Conservation (phyloP, 345 rosid genomes). For the Luvunga scandens region DNA sequence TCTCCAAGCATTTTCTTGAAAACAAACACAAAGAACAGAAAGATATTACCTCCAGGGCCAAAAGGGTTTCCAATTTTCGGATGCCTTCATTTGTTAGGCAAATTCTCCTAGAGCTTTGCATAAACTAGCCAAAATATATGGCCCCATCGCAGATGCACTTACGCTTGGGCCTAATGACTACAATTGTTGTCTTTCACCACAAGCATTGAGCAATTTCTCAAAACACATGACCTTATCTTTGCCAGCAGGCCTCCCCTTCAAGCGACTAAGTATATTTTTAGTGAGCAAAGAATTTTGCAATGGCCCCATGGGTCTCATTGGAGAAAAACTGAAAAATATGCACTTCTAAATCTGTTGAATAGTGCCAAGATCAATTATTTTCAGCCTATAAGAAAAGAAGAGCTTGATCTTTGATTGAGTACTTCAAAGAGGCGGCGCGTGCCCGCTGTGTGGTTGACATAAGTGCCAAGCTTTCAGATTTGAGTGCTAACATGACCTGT, state of each 20-base stretch:
- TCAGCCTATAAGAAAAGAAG: not conserved
- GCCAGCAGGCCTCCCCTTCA: slow-evolving; percentile 7
- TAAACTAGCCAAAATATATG: slow-evolving; percentile 10
- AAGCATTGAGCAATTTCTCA: slow-evolving; percentile 30
- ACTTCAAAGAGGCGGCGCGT: not conserved
- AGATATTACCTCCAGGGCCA: slow-evolving; percentile 32
- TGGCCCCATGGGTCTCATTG: slow-evolving; percentile 28
- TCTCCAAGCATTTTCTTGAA: not conserved
- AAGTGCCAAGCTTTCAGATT: not conserved
- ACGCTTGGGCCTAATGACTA: not conserved
- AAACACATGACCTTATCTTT: slow-evolving; percentile 31
- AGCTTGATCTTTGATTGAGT: not conserved
- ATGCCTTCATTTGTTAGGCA: not conserved
- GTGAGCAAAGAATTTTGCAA: slow-evolving; percentile 13
- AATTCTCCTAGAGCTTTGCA: not conserved
- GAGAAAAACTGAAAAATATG: slow-evolving; percentile 27
- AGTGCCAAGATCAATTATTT: slow-evolving; percentile 18
- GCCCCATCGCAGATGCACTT: slow-evolving; percentile 40
- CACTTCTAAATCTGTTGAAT: not conserved
- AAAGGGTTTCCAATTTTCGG: not conserved
- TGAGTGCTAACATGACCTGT: slow-evolving; percentile 29
- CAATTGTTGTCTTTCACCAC: slow-evolving; percentile 23
- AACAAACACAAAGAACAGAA: not conserved
- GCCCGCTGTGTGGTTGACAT: not conserved
- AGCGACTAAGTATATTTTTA: slow-evolving; percentile 17